These are phyloP conservation scores for Tinospora cordifolia DNA, from an alignment of 164 flowering plant genomes.

Conservation along the genomic window DNA sequence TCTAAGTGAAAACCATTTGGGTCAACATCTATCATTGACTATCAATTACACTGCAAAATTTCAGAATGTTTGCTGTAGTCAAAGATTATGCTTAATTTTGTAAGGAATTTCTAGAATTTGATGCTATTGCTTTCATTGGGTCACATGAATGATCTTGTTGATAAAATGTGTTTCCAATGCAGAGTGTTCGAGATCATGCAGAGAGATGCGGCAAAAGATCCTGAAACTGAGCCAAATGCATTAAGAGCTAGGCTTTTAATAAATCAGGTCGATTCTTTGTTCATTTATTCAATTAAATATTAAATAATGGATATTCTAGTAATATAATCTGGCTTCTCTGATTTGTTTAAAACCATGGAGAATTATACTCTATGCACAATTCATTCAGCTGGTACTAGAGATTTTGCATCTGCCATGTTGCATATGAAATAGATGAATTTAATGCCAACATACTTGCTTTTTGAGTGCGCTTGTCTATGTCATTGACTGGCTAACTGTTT, in stretches of 20 bases:
- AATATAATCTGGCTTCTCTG: background rate
- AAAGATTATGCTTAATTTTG: background rate
- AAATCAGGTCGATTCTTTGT: conserved; percentile 47
- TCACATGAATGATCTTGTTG: background rate
- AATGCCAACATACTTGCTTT: background rate
- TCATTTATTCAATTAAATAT: background rate
- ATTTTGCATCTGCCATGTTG: background rate
- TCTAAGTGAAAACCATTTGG: too few relatives aligned
- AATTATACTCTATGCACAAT: background rate
- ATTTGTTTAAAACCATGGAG: background rate
- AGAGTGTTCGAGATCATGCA: conserved; percentile 91
- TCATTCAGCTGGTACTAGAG: background rate
- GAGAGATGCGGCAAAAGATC: conserved; percentile 72
- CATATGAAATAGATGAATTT: background rate
- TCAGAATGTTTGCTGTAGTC: background rate
- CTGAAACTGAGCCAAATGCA: conserved; percentile 47
- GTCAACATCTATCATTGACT: background rate
- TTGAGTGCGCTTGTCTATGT: background rate
- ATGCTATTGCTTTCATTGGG: background rate
- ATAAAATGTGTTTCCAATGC: conserved; percentile 12
- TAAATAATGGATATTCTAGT: background rate
- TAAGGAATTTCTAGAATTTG: background rate
- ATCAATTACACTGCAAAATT: background rate
- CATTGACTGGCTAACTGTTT: conserved; percentile 3
- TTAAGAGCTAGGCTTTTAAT: conserved; percentile 54